Conservation (phyloP, 345 rosid genomes). For the Euphorbia pulcherrima region DNA sequence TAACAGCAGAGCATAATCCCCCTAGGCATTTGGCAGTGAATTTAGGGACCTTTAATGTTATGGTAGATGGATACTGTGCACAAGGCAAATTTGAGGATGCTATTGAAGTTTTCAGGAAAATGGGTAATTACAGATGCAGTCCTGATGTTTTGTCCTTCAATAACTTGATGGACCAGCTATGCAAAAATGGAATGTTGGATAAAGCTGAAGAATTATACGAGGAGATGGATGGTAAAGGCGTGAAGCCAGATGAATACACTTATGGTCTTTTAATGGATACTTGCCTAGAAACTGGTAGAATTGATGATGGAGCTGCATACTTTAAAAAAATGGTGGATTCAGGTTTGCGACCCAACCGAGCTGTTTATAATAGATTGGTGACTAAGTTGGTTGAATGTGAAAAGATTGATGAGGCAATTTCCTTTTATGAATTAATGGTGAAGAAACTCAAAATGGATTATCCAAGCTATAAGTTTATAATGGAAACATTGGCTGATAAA, state of each 20-base stretch:
- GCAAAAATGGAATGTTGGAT: constrained; percentile 55
- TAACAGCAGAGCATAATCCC: constrained; percentile 61
- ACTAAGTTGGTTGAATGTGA: constrained; percentile 56
- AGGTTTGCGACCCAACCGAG: constrained; percentile 68
- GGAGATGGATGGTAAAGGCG: constrained; percentile 75
- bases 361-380: constrained; percentile 64
- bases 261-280: constrained; percentile 69
- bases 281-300: constrained; percentile 52
- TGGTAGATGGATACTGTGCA: constrained; percentile 69
- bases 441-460: constrained; percentile 82
- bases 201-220: constrained; percentile 69
- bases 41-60: constrained; percentile 84
- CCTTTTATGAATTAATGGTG: constrained; percentile 71
- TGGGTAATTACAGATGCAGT: constrained; percentile 58
- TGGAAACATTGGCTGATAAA: constrained; percentile 56
- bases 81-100: constrained; percentile 65
- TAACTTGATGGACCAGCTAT: constrained; percentile 74
- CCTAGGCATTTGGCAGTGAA: constrained; percentile 60
- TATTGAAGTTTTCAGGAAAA: constrained; percentile 57
- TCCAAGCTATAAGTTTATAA: constrained; percentile 69
- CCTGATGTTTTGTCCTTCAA: constrained; percentile 68
- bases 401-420: constrained; percentile 72
- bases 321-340: constrained; percentile 66
- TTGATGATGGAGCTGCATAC: constrained; percentile 78
- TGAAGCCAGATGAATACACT: constrained; percentile 81